phyloP scores from a whole-genome alignment of 805 yeast species.

The Yarrowia sp. region DNA sequence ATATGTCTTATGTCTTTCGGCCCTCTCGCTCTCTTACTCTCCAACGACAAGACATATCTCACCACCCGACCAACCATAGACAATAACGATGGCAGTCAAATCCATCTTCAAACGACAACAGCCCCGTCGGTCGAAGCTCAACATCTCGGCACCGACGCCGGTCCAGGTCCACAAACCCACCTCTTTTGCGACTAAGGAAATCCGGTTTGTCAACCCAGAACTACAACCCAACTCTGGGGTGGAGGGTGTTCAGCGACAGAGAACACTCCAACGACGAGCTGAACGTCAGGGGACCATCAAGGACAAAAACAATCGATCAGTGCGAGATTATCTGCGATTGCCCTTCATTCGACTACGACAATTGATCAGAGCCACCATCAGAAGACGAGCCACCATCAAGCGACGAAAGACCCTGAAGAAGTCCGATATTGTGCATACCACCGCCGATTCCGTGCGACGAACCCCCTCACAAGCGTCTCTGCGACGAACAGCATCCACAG shows the following conservation, averaged over 20 bases:
- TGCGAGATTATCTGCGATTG: conserved; percentile 11
- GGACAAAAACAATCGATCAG: conserved; percentile 3
- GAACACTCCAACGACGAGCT: conserved; percentile 13
- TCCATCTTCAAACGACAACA: conserved; percentile 30
- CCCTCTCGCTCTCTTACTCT: background rate
- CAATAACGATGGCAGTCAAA: conserved; percentile 17
- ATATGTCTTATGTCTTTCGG: conserved; percentile 21
- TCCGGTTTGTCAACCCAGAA: conserved; percentile 35
- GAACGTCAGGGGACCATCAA: conserved; percentile 32
- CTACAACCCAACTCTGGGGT: background rate
- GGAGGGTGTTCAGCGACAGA: conserved; percentile 20
- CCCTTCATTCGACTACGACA: conserved; percentile 31
- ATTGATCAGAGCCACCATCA: conserved; percentile 8
- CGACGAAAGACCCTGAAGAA: conserved; percentile 20
- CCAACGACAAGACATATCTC: background rate
- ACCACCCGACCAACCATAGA: background rate
- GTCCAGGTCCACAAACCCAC: conserved; percentile 37
- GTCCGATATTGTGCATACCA: conserved; percentile 10
- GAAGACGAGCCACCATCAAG: conserved; percentile 22
- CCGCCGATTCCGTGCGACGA: conserved; percentile 16
- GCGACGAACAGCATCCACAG: conserved; percentile 19
- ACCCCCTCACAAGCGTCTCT: background rate
- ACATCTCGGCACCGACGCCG: conserved; percentile 29
- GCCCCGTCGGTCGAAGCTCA: conserved; percentile 13
- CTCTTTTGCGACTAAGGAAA: conserved; percentile 34